A percentile compares a stretch with the other conserved stretches of the same genome.
phyloP scores from a whole-genome alignment of 257 asterid species.

The Petrea volubilis region DNA sequence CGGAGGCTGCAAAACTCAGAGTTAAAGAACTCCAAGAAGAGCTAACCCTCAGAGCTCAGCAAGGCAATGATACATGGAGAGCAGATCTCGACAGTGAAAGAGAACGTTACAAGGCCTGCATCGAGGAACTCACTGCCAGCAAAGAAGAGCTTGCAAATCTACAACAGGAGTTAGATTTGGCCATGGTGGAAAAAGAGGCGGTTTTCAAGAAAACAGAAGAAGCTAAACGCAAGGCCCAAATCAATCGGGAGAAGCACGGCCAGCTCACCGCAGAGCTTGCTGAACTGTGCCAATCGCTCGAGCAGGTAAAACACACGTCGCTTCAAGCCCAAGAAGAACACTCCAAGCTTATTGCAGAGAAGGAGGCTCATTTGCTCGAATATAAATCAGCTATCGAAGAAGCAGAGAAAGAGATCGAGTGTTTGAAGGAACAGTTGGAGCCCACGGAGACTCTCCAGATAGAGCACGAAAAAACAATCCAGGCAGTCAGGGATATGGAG shows the following conservation, averaged over 20 bases:
- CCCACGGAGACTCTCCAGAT: conserved; percentile 43
- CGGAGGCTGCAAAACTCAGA: conserved; percentile 48
- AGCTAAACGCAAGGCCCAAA: conserved; percentile 41
- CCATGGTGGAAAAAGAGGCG: conserved; percentile 41
- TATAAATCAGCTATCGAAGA: conserved; percentile 43
- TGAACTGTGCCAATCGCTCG: conserved; percentile 33
- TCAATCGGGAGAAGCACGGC: conserved; percentile 40
- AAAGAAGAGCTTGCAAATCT: conserved; percentile 62
- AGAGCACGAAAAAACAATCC: conserved; percentile 59
- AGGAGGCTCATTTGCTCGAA: conserved; percentile 39
- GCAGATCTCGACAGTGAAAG: conserved; percentile 51
- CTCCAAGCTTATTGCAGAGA: conserved; percentile 41
- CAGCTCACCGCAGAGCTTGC: conserved; percentile 57
- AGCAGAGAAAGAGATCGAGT: conserved; percentile 37
- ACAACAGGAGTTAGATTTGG: conserved; percentile 54
- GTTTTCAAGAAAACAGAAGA: conserved; percentile 64
- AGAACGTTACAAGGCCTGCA: conserved; percentile 52
- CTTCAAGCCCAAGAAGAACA: conserved; percentile 54
- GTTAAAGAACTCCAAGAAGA: conserved; percentile 55
- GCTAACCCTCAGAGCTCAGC: conserved; percentile 36
- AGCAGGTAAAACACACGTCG: conserved; percentile 46
- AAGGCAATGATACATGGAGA: conserved; percentile 53
- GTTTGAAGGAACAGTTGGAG: conserved; percentile 42
- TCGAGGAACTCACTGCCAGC: conserved; percentile 49
- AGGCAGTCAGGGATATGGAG: conserved; percentile 51